These are phyloP conservation scores for Paraleonurus japonicus DNA, from an alignment of 257 asterid genomes.

Conservation along the genomic window DNA sequence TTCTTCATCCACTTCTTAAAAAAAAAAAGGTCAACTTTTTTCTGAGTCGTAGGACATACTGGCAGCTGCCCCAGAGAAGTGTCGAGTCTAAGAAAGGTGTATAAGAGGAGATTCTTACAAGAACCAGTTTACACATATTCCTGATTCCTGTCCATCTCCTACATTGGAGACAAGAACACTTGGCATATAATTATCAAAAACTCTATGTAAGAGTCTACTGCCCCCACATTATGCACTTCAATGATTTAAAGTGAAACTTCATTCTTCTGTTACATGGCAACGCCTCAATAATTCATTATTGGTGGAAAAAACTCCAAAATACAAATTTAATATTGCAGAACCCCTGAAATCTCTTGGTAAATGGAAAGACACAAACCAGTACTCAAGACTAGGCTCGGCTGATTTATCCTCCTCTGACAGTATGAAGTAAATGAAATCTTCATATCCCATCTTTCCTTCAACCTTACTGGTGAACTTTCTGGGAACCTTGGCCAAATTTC, in stretches of 20 bases:
- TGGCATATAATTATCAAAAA: slow-evolving; percentile 10
- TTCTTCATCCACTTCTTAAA: no score
- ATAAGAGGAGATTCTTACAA: not conserved
- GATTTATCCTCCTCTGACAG: slow-evolving; percentile 97
- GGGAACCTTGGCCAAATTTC: slow-evolving; percentile 61
- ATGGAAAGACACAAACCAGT: slow-evolving; percentile 57
- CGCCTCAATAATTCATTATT: slow-evolving; percentile 4
- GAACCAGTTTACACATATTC: slow-evolving; percentile 2
- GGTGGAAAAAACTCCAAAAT: not conserved
- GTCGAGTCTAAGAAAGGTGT: no score
- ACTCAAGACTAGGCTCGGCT: slow-evolving; percentile 95
- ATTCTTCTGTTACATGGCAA: not conserved
- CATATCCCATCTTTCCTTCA: slow-evolving; percentile 99
- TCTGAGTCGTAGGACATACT: no score
- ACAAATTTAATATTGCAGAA: slow-evolving; percentile 14
- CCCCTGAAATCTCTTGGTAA: slow-evolving; percentile 1
- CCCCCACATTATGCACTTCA: slow-evolving; percentile 24
- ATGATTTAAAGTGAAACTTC: not conserved
- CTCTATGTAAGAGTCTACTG: not conserved
- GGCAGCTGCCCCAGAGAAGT: no score
- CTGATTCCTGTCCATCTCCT: not conserved
- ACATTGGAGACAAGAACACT: slow-evolving; percentile 4
- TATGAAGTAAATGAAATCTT: slow-evolving; percentile 93
- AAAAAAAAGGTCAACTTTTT: no score
- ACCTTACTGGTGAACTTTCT: slow-evolving; percentile 96